These are phyloP conservation scores for Hypoxylon sp. DNA, from an alignment of 2,329 filamentous ascomycete genomes.

Conservation along the genomic window DNA sequence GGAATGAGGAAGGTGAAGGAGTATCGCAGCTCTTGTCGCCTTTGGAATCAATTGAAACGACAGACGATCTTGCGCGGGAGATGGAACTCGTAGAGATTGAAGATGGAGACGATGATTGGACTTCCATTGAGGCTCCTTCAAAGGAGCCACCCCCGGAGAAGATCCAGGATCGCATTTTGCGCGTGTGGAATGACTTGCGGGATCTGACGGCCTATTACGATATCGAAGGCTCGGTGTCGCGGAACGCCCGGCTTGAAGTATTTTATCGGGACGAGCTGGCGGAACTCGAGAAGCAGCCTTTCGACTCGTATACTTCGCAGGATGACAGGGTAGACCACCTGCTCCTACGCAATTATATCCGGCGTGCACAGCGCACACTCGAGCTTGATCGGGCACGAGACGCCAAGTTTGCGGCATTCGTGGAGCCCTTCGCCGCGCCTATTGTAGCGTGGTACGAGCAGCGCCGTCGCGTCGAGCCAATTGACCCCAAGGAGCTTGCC, in stretches of 20 bases:
- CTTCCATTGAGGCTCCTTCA: conserved; percentile 22
- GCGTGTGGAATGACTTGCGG: conserved; percentile 58
- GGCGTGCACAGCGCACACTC: conserved; percentile 53
- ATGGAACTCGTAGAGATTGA: conserved; percentile 34
- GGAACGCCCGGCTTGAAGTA: conserved; percentile 54
- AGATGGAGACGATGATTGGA: conserved; percentile 37
- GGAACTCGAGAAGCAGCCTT: conserved; percentile 51
- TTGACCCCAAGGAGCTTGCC: conserved; percentile 59
- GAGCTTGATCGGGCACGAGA: conserved; percentile 55
- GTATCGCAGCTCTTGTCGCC: conserved; percentile 10
- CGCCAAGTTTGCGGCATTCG: conserved; percentile 53
- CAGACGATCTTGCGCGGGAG: conserved; percentile 26
- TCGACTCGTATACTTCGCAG: conserved; percentile 53
- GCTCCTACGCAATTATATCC: conserved; percentile 61
- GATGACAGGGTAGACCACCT: conserved; percentile 63
- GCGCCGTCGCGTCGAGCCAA: conserved; percentile 58
- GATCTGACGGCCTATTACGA: conserved; percentile 64
- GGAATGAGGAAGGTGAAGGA: neutral
- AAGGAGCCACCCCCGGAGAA: conserved; percentile 30
- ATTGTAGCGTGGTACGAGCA: conserved; percentile 61
- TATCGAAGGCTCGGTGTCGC: conserved; percentile 57
- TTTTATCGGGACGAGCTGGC: conserved; percentile 59
- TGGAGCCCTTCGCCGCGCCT: conserved; percentile 57
- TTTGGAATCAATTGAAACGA: conserved; percentile 16
- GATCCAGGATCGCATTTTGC: conserved; percentile 56